phyloP scores from a whole-genome alignment of 805 yeast species.

The Maudiozyma saulgeensis region DNA sequence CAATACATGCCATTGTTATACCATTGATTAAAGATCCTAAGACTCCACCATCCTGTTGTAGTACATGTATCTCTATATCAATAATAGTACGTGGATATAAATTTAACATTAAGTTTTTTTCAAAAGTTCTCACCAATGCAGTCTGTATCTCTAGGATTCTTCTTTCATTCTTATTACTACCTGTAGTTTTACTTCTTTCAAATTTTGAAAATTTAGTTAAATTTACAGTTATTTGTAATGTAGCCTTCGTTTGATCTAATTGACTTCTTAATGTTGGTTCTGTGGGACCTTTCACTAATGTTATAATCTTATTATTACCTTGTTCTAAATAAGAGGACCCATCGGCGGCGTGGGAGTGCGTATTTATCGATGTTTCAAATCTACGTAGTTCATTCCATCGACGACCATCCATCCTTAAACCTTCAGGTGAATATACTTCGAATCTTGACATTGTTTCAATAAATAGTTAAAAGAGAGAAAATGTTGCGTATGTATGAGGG shows the following conservation, averaged over 20 bases:
- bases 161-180: constrained; percentile 46
- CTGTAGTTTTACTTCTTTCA: constrained; percentile 58
- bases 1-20: constrained; percentile 78
- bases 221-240: constrained; percentile 52
- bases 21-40: constrained; percentile 75
- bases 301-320: constrained; percentile 82
- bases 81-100: constrained; percentile 79
- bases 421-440: constrained; percentile 93
- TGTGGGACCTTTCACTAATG: constrained; percentile 81
- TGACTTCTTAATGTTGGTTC: constrained; percentile 61
- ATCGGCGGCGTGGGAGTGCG: constrained; percentile 81
- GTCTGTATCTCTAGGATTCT: constrained; percentile 59
- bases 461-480: not conserved
- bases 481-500: not conserved
- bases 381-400: constrained; percentile 88
- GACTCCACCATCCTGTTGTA: constrained; percentile 86
- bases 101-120: constrained; percentile 62
- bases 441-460: constrained; percentile 42
- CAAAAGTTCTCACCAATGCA: constrained; percentile 58
- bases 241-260: constrained; percentile 41
- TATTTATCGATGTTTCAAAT: constrained; percentile 71
- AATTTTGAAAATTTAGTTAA: constrained; percentile 75
- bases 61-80: constrained; percentile 62
- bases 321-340: constrained; percentile 90
- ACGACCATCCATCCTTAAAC: constrained; percentile 86